phyloP scores from a whole-genome alignment of 805 yeast species.

The Kuraishia piskuri region DNA sequence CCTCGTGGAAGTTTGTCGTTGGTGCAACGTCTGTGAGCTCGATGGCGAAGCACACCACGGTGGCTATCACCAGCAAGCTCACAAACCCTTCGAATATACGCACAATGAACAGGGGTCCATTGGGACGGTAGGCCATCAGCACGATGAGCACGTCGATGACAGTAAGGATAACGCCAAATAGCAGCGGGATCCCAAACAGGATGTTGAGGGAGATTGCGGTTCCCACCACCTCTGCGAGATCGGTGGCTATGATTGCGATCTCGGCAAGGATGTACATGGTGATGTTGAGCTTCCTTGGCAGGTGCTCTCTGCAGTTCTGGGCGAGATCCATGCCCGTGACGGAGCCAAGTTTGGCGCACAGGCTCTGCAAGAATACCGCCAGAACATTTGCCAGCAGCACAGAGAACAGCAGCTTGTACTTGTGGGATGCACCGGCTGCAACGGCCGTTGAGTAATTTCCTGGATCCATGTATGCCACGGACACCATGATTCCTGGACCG shows the following conservation, averaged over 20 bases:
- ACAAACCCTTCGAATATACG: slow-evolving; percentile 80
- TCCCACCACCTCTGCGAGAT: slow-evolving; percentile 96
- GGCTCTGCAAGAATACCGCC: slow-evolving; percentile 79
- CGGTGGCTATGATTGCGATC: slow-evolving; percentile 89
- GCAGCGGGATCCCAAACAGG: slow-evolving; percentile 68
- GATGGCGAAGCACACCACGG: slow-evolving; percentile 77
- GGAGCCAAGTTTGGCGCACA: slow-evolving; percentile 84
- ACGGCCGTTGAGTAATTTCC: slow-evolving; percentile 96
- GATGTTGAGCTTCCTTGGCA: slow-evolving; percentile 54
- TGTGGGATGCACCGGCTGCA: slow-evolving; percentile 84
- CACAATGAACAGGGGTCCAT: slow-evolving; percentile 69
- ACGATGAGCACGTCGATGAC: slow-evolving; percentile 81
- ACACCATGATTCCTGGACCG: slow-evolving; percentile 96
- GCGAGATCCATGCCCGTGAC: slow-evolving; percentile 94
- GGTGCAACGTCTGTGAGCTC: slow-evolving; percentile 65
- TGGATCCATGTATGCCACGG: slow-evolving; percentile 96
- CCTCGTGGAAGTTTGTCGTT: slow-evolving; percentile 43
- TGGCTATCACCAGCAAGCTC: slow-evolving; percentile 64
- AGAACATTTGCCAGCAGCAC: slow-evolving; percentile 72
- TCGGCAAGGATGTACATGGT: slow-evolving; percentile 74
- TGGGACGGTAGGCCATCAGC: slow-evolving; percentile 78
- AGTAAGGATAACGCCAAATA: slow-evolving; percentile 78
- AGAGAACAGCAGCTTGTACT: slow-evolving; percentile 71
- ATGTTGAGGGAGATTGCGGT: slow-evolving; percentile 90
- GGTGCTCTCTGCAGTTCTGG: slow-evolving; percentile 69